Conservation (phyloP, 1,284 basidiomycete genomes). For the Pseudozyma hubeiensis region DNA sequence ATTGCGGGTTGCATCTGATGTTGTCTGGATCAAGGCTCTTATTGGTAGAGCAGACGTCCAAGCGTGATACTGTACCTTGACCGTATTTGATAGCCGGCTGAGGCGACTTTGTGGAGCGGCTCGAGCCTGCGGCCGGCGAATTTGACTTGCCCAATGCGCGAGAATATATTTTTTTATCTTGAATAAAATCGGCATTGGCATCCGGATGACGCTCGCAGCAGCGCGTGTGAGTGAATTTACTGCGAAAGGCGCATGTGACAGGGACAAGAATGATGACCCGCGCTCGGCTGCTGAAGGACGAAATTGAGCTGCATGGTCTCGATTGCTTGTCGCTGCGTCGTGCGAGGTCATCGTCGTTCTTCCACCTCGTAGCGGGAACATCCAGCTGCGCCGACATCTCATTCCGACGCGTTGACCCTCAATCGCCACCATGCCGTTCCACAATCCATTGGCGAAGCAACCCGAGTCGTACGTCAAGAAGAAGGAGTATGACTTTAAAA, state of each 20-base stretch:
- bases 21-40: no score
- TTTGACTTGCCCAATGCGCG: constrained; percentile 10
- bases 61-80: no score
- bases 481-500: constrained; percentile 67
- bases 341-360: no score
- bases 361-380: no score
- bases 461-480: constrained; percentile 64
- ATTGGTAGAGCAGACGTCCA: no score
- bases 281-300: neutral
- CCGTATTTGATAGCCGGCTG: no score
- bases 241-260: no score
- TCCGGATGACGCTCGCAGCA: neutral
- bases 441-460: constrained; percentile 55
- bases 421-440: constrained; percentile 41
- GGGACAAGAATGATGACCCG: neutral
- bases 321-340: no score
- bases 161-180: neutral
- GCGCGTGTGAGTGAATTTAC: neutral
- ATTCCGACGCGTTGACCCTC: no score
- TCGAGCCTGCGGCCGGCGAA: neutral
- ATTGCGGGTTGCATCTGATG: neutral
- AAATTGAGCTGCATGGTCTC: no score
- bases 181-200: neutral
- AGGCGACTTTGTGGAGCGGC: no score
- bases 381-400: no score